phyloP scores from a whole-genome alignment of 805 yeast genomes.

The Candida taoyuanica region DNA sequence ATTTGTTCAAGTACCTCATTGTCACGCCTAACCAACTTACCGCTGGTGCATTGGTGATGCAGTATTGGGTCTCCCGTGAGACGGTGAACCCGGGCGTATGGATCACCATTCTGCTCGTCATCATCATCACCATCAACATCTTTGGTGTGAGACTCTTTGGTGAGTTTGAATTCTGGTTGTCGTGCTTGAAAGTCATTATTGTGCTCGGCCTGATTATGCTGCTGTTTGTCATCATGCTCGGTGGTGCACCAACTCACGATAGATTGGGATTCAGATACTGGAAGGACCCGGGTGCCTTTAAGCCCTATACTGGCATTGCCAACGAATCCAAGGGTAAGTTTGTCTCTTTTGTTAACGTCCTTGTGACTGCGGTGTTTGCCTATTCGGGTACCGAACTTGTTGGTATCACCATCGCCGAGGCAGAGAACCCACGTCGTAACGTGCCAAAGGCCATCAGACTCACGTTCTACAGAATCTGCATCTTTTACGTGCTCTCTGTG shows the following conservation, averaged over 20 bases:
- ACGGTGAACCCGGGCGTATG: slow-evolving; percentile 53
- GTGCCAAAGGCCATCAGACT: slow-evolving; percentile 69
- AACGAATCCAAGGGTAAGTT: slow-evolving; percentile 49
- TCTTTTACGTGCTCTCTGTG: slow-evolving; percentile 60
- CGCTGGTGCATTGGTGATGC: slow-evolving; percentile 47
- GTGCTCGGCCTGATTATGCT: slow-evolving; percentile 32
- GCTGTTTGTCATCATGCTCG: slow-evolving; percentile 60
- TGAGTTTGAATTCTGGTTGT: slow-evolving; percentile 50
- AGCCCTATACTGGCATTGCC: slow-evolving; percentile 38
- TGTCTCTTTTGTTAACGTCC: slow-evolving; percentile 56
- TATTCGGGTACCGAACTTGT: slow-evolving; percentile 66
- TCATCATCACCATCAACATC: slow-evolving; percentile 44
- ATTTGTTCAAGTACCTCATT: slow-evolving; percentile 25
- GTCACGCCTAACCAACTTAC: slow-evolving; percentile 42
- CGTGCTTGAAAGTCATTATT: slow-evolving; percentile 50
- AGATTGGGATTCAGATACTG: slow-evolving; percentile 71
- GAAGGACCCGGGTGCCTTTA: slow-evolving; percentile 65
- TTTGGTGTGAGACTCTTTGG: slow-evolving; percentile 53
- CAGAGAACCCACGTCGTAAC: slow-evolving; percentile 60
- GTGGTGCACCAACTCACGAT: slow-evolving; percentile 75
- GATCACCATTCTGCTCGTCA: slow-evolving; percentile 40
- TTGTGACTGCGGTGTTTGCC: slow-evolving; percentile 65
- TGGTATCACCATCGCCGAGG: slow-evolving; percentile 73
- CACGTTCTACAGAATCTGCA: slow-evolving; percentile 62
- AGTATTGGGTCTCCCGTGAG: slow-evolving; percentile 43